Base-by-base conservation (phyloP, 73 alveolate species). In the Paramecium sexaurelia region DNA sequence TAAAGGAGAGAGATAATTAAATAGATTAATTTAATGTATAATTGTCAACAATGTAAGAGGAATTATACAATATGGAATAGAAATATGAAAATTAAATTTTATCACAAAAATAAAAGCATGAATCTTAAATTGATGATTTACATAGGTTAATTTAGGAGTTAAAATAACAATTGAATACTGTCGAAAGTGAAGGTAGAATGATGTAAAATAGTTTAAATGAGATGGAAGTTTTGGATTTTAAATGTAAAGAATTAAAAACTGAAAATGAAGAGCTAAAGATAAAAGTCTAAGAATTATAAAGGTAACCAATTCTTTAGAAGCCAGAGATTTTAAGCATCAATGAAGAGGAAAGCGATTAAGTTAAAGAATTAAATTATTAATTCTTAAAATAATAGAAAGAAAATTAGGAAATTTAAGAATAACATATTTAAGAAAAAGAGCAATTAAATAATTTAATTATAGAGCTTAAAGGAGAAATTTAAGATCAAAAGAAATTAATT, bases 131-230 rank as follows among this genome's bases (percentile, higher is more conserved):
- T 26, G 83, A 61, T 29, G 83, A 61, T 10, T 61, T 61, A 10
- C 83, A 61, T 24, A 26, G 83, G 11, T 61, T 61, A 29, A 61
- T 61, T 1, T 11, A 61, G 47, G 83, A 61, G 26, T 27, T 61
- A 26, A 61, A 61, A 11, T 32, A 61, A 24, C 26, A 61, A 32
- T 61, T 61, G n/a, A 8, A 61, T 29, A 61, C 41, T 11, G 83
- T 61, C 26, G 83, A 61, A 61, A 61, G 83, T 6, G 83, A 61
- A 32, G 83, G 83, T 22, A 61, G 43, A 11, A 61, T 61, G 83
- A 61, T 61, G 83, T 61, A 61, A 61, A 61, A 61, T n/a, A 61
- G 83, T 61, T 6, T 61, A 29, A 61, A 61, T 61, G 83, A 61
- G 13, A 61, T 61, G 83, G 83, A 61, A 61, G 83, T 24, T 0